A percentile compares a stretch with the other conserved stretches of the same genome.
These are phyloP conservation scores for Eurotiales sp. DNA, from an alignment of 2,329 filamentous ascomycete genomes.

Conservation along the genomic window DNA sequence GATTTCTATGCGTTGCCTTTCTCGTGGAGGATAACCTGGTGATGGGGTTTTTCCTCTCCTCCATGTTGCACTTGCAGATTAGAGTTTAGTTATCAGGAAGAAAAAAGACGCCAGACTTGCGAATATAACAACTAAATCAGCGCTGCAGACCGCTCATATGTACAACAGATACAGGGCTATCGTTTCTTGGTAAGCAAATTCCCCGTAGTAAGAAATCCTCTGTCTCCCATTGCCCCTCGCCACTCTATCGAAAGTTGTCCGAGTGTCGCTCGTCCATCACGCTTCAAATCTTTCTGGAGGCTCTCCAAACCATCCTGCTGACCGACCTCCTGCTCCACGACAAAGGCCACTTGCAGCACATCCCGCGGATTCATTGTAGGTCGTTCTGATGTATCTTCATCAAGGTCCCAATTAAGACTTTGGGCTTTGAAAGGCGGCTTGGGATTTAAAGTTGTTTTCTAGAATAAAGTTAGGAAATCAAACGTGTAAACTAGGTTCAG, in stretches of 20 bases:
- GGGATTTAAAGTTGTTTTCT: conserved; percentile 48
- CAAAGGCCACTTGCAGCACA: conserved; percentile 62
- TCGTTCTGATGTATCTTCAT: conserved; percentile 28
- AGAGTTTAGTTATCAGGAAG: no score
- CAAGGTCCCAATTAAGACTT: conserved; percentile 54
- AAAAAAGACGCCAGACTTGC: no score
- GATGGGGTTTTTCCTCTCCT: no score
- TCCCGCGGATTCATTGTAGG: conserved; percentile 59
- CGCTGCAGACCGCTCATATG: no score
- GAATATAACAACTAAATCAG: no score
- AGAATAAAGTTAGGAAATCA: conserved; percentile 1
- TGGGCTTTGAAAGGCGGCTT: conserved; percentile 52
- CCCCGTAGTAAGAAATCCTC: conserved; percentile 81
- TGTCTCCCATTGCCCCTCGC: conserved; percentile 85
- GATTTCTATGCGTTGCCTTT: no score
- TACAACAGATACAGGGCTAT: conserved; percentile 11
- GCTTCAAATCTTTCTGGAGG: conserved; percentile 45
- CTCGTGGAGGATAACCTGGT: no score
- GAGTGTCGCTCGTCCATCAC: conserved; percentile 58
- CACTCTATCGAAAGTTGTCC: conserved; percentile 84
- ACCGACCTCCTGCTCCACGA: conserved; percentile 54
- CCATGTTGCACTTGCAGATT: no score
- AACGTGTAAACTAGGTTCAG: background rate
- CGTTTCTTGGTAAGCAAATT: conserved; percentile 57
- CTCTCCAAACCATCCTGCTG: conserved; percentile 51